Evolutionary conservation across 148 eudicot species (phyloP).

Genomic region (Fallopia convolvulus): DNA sequence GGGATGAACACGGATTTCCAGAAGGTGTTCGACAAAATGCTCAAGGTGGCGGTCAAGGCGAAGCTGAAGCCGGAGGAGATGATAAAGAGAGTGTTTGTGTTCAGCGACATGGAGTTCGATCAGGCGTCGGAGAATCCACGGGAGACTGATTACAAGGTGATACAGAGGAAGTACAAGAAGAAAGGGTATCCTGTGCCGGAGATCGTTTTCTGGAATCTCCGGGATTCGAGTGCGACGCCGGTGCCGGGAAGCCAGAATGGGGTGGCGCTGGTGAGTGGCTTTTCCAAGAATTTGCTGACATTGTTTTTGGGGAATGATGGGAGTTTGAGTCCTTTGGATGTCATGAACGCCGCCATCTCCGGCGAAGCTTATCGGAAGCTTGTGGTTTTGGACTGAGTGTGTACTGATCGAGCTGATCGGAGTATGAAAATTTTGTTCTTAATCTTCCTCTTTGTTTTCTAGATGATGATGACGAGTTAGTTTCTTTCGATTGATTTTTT

Average conservation of each 20-base stretch:
- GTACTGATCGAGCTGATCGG: too few relatives aligned
- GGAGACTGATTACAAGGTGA: slow-evolving; percentile 25
- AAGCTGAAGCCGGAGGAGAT: slow-evolving; percentile 16
- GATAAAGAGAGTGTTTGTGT: slow-evolving; percentile 22
- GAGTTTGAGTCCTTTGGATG: slow-evolving; percentile 10
- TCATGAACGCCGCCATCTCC: slow-evolving; percentile 19
- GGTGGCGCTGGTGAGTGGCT: slow-evolving; percentile 26
- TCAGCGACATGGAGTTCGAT: slow-evolving; percentile 23
- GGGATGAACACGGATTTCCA: slow-evolving; percentile 18
- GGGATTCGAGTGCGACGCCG: slow-evolving; percentile 21
- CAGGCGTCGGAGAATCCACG: slow-evolving; percentile 12
- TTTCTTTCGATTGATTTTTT: too few relatives aligned
- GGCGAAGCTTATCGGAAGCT: slow-evolving; percentile 22
- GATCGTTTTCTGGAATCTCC: slow-evolving; percentile 28
- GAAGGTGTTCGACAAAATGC: slow-evolving; percentile 21
- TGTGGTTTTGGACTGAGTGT: slow-evolving; percentile 18
- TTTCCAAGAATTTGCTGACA: slow-evolving; percentile 22
- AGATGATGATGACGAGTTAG: too few relatives aligned
- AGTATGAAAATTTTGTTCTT: too few relatives aligned
- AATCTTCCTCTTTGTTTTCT: too few relatives aligned
- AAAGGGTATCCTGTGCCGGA: slow-evolving; percentile 24
- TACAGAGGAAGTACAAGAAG: slow-evolving; percentile 17
- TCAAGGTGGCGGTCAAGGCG: slow-evolving; percentile 17
- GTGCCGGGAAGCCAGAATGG: slow-evolving; percentile 18
- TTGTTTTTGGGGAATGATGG: slow-evolving; percentile 22